Evolutionary conservation across 305 asterid genomes (phyloP).

Genomic region (Fraxinus nigra): DNA sequence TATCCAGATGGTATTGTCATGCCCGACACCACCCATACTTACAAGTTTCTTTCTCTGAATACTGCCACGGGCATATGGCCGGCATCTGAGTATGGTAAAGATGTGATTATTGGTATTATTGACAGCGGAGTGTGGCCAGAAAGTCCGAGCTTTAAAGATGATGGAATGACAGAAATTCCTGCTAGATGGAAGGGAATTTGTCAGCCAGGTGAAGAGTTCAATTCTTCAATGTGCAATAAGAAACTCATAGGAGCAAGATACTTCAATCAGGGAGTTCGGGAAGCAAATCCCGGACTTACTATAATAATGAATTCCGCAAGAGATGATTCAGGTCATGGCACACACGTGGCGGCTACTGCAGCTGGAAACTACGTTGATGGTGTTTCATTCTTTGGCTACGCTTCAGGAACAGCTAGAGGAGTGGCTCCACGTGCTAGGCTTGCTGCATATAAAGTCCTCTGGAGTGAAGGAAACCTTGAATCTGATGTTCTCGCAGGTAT

Average conservation of each 20-base stretch:
- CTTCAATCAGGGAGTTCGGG: slow-evolving; percentile 20
- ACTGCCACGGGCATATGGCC: slow-evolving; percentile 41
- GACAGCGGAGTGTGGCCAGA: slow-evolving; percentile 43
- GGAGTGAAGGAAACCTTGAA: not conserved
- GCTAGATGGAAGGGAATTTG: slow-evolving; percentile 35
- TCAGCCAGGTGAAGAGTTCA: slow-evolving; percentile 24
- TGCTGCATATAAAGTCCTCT: not conserved
- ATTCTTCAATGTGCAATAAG: slow-evolving; percentile 34
- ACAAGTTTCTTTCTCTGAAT: slow-evolving; percentile 28
- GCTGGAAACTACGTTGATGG: slow-evolving; percentile 32
- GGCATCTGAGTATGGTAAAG: slow-evolving; percentile 12
- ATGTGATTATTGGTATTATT: slow-evolving; percentile 35
- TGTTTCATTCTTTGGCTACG: slow-evolving; percentile 14
- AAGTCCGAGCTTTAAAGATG: slow-evolving; percentile 35
- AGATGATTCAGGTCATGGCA: not conserved
- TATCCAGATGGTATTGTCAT: not conserved
- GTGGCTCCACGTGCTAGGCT: not conserved
- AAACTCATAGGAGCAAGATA: slow-evolving; percentile 38
- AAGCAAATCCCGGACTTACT: not conserved
- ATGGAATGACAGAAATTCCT: slow-evolving; percentile 34
- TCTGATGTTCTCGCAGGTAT: not conserved
- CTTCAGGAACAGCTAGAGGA: not conserved
- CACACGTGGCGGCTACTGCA: slow-evolving; percentile 34
- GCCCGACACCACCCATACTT: not conserved
- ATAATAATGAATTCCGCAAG: not conserved